phyloP scores from a whole-genome alignment of 2,329 filamentous ascomycete genomes.

The Epichloe brachyelytri region DNA sequence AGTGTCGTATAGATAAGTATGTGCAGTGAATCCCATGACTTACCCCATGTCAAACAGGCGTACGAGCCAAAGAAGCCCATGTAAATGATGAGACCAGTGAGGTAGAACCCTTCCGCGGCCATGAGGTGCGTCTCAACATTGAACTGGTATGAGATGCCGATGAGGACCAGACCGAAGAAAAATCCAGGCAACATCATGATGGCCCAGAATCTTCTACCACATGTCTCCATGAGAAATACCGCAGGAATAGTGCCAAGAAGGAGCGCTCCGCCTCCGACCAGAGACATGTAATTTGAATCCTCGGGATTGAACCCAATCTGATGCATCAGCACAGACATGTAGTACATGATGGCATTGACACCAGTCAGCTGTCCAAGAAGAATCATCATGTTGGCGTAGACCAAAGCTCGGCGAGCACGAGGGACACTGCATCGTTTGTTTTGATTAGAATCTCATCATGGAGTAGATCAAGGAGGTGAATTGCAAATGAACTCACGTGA shows the following conservation, averaged over 20 bases:
- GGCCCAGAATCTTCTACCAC: constrained; percentile 63
- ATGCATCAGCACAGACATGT: constrained; percentile 55
- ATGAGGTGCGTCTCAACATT: constrained; percentile 29
- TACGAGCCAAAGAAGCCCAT: constrained; percentile 57
- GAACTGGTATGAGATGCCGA: constrained; percentile 51
- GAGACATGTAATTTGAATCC: constrained; percentile 58
- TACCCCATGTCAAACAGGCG: constrained; percentile 46
- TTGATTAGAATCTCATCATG: not conserved
- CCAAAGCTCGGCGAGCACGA: constrained; percentile 49
- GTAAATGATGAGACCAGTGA: constrained; percentile 55
- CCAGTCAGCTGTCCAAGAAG: constrained; percentile 59
- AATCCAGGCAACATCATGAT: constrained; percentile 60
- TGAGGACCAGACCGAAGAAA: constrained; percentile 54
- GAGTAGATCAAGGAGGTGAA: not conserved
- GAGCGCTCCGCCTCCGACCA: constrained; percentile 56
- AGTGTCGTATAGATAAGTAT: too few species aligned
- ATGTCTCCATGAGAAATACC: constrained; percentile 58
- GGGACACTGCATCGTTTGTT: constrained; percentile 29
- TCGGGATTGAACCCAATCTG: constrained; percentile 53
- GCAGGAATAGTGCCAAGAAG: constrained; percentile 56
- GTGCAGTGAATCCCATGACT: not conserved
- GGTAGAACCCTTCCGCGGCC: constrained; percentile 46
- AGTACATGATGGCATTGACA: constrained; percentile 60
- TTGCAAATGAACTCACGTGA: constrained; percentile 32
- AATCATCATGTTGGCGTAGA: constrained; percentile 60